Conservation (phyloP, 768 basidiomycete genomes). For the Mycena leptocephala region DNA sequence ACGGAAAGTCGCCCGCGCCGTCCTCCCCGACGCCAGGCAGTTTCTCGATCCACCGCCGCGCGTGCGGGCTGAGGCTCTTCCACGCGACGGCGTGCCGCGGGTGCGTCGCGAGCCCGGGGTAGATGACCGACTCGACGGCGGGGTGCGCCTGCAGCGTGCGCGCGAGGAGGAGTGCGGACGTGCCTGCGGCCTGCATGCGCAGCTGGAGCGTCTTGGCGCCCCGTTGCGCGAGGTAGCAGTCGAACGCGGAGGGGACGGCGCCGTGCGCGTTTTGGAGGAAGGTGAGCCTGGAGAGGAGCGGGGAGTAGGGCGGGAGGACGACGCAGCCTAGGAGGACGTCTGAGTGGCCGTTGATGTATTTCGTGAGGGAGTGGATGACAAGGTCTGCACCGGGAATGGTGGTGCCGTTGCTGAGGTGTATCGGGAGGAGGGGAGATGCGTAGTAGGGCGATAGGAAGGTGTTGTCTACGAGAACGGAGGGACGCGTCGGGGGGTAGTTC, state of each 20-base stretch:
- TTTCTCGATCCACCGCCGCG: slow-evolving; percentile 72
- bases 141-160: slow-evolving; percentile 67
- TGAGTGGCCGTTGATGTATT: slow-evolving; percentile 95
- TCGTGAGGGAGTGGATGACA: slow-evolving; percentile 88
- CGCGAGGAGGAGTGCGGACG: slow-evolving; percentile 87
- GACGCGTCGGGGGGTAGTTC: slow-evolving; percentile 72
- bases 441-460: slow-evolving; percentile 96
- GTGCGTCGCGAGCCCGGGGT: slow-evolving; percentile 85
- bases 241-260: slow-evolving; percentile 88
- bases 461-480: slow-evolving; percentile 93
- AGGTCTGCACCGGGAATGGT: slow-evolving; percentile 81
- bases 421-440: slow-evolving; percentile 82
- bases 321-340: slow-evolving; percentile 94
- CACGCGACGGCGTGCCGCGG: slow-evolving; percentile 79
- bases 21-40: slow-evolving; percentile 53
- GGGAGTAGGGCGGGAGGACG: slow-evolving; percentile 74
- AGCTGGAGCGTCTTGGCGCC: slow-evolving; percentile 94
- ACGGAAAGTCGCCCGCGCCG: slow-evolving; percentile 79
- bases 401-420: slow-evolving; percentile 26
- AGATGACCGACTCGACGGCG: slow-evolving; percentile 86
- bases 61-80: slow-evolving; percentile 76
- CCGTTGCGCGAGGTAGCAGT: slow-evolving; percentile 92
- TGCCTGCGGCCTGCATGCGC: slow-evolving; percentile 89
- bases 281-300: slow-evolving; percentile 71
- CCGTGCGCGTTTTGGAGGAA: slow-evolving; percentile 95